Base-by-base conservation (phyloP, 768 basidiomycete species). In the Russula earlei region DNA sequence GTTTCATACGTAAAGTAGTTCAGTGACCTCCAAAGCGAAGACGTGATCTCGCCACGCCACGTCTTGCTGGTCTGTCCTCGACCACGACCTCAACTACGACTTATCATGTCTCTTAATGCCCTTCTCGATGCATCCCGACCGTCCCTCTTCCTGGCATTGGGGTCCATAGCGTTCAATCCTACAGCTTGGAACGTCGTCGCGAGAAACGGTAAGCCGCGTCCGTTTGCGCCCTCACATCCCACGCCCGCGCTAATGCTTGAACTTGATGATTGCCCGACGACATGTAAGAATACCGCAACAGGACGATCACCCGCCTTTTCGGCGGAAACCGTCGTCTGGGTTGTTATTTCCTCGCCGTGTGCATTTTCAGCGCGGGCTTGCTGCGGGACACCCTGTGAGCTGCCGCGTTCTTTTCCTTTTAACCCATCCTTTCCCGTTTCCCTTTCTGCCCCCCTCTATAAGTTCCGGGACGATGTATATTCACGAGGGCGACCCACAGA, bases 141-240 rank as follows among this genome's bases (percentile, higher is more conserved):
- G 6, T 88, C 88, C 20, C 67, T 97, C 38, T 77, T 77, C 64
- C 50, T 87, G 17, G 81, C 82, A 0, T 59, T 92, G n/a, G 70
- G 78, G 4, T 69, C 85, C 56, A 89, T 95, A 47, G 66, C 81
- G 2, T 97, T 97, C 75, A 97, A 97, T 65, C 95, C 95, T 0
- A 83, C 84, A 1, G 92, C 86, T 56, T 99, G 95, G 95, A 99
- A 99, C 70, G 82, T 92, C 59, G 82, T 94, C 27, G 95, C 95
- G 24, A 84, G 83, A 54, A 91, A 94, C 72, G 92, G 92, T 92
- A 60, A 47, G 81, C 72, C 25, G 11, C 7, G 11, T 14, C 34
- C 34, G n/a, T n/a, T n/a, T n/a, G n/a, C n/a, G n/a, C n/a, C n/a
- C n/a, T n/a, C n/a, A n/a, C n/a, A n/a, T n/a, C n/a, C n/a, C n/a